Percentiles rank a stretch among this genome's conserved stretches.
These are phyloP conservation scores for Apodospora peruviana DNA, from an alignment of 495 filamentous ascomycete genomes.

Conservation along the genomic window DNA sequence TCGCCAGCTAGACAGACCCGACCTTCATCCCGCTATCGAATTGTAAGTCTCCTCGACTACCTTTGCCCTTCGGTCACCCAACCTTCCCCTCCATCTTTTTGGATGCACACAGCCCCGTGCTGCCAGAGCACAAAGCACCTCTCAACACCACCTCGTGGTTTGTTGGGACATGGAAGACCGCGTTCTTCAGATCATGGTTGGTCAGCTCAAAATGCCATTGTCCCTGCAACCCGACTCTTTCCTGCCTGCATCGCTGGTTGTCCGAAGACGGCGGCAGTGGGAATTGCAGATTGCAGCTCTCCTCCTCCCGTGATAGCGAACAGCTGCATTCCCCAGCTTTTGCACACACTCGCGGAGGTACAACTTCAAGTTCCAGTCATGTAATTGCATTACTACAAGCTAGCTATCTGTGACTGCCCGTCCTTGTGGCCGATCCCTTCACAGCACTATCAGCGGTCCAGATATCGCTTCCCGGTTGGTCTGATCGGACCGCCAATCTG, in stretches of 20 bases:
- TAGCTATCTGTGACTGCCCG: slow-evolving; percentile 5
- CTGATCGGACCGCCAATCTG: slow-evolving; percentile 17
- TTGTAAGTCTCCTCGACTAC: neutral
- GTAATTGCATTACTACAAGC: slow-evolving; percentile 9
- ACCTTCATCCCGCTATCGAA: too few species aligned
- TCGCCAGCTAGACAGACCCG: too few species aligned
- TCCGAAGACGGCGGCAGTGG: neutral
- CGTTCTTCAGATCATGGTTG: neutral
- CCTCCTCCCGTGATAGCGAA: slow-evolving; percentile 14
- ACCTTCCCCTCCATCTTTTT: too few species aligned
- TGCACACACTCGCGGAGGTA: slow-evolving; percentile 4
- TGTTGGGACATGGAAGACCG: neutral
- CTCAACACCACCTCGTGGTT: neutral
- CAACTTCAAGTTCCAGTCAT: slow-evolving; percentile 4
- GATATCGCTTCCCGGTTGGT: slow-evolving; percentile 1
- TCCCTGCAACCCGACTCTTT: slow-evolving; percentile 1
- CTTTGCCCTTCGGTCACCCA: too few species aligned
- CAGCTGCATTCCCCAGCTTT: slow-evolving; percentile 1
- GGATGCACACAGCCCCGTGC: neutral
- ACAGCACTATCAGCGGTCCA: slow-evolving; percentile 4
- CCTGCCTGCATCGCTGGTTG: slow-evolving; percentile 9
- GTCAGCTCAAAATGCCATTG: neutral
- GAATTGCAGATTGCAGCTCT: neutral
- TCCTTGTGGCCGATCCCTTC: too few species aligned
- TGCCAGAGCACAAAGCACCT: neutral